Base-by-base conservation (phyloP, 2,329 filamentous ascomycete genomes). In the Leptosphaerulina australis region DNA sequence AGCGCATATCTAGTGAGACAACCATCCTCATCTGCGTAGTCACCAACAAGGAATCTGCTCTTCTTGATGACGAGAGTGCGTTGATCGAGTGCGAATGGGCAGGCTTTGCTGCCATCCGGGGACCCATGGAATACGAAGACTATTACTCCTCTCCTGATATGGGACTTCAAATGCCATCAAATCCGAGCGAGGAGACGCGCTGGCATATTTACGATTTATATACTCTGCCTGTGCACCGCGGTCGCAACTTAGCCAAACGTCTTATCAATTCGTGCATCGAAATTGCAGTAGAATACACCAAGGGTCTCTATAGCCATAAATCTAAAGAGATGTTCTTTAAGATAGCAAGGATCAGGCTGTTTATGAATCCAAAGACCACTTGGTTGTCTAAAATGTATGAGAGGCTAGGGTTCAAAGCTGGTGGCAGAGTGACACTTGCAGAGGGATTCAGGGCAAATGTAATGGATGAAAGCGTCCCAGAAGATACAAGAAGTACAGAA, bases 171-270 rank as follows among this genome's bases (percentile, higher is more conserved):
- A 17, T 60, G 1, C 59, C 57, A 0, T 48, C 37, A 5, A 18
- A 55, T 15, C 51, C 56, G 3, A 29, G 46, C 3, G 21, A 22
- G 1, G 63, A 64, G 30, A 45, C 53, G 20, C 25, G 57, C 20
- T 63, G 57, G 60, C 59, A 66, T 20, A 9, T 60, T 4, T 58
- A 36, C 31, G 59, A 62, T 31, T 18, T 66, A 2, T 64, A 61
- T 31, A 62, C 53, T 0, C 34, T 38, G 0, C 46, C 40, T 7
- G 33, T 29, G n/a, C 54, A 64, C 26, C 56, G 63, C 1, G 50
- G 55, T 0, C 47, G 30, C 1, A 55, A 57, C 0, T 17, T 64
- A 3, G 62, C 51, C 2, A 56, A 33, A 14, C 41, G 36, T 5
- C 22, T 64, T 4, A 25, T 56, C 2, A 29, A 49, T n/a, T 45